Base-by-base conservation (phyloP, 108 stramenopile genomes). In the Cyclotella choctawhatcheeana region DNA sequence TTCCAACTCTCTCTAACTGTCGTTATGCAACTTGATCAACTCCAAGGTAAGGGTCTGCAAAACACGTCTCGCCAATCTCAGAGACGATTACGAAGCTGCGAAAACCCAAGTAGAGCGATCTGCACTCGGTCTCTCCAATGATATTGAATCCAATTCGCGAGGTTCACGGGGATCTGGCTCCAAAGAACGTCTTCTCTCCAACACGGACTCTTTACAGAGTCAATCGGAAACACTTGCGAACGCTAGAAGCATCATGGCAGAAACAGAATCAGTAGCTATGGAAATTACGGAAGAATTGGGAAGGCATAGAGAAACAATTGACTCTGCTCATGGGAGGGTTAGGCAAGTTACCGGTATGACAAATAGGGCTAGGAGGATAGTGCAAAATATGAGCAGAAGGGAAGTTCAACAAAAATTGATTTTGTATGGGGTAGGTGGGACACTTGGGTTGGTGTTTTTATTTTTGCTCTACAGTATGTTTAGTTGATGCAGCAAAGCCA, bases 211-310 rank as follows among this genome's bases (percentile, higher is more conserved):
- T 69, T 64, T 98, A 3, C 56, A 72, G 27, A 64, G 80, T 7
- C 98, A 98, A 81, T 93, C 86, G 34, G 89, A 90, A 17, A 94
- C 92, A 55, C 64, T 98, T 48, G 92, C 90, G 29, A 89, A 93
- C 62, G 96, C 97, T 12, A 84, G 93, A 21, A 75, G 92, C 37
- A 89, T 93, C 33, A 86, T 98, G 90, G 89, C 94, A 62, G 98
- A 98, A 61, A 98, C 97, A 3, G 97, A 98, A 58, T 89, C 88
- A 43, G 93, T 96, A 0, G 98, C 96, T 5, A 51, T 93, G 68
- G 97, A 97, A 80, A 98, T 98, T 59, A 97, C 96, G 6, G 82
- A 87, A 37, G 97, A 98, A 79, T 73, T 98, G 56, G 79, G 85
- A 2, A 75, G 93, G 45, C 97, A 98, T 69, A 75, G 98, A 24